Evolutionary conservation across 768 basidiomycete species (phyloP), one percentile per base, ranked within the genome.

Genomic region (Suillus sp.): DNA sequence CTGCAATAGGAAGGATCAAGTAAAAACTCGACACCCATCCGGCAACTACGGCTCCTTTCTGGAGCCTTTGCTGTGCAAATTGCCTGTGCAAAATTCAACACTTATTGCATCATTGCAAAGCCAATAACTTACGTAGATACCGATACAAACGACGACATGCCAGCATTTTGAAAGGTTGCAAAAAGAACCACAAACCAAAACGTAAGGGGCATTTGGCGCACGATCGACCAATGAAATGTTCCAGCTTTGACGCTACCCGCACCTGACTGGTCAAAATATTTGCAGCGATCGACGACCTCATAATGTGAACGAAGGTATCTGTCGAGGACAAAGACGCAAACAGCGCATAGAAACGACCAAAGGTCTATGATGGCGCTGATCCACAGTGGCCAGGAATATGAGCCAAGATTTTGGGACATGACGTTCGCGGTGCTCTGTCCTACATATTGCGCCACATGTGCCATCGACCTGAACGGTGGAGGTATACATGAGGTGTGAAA

Each of bases 21-120:
- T 79, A 80, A 70, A 80, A 77, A 64, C 76, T 78, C 4, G 78
- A 78, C 13, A 79, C 79, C 79, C 79, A 80, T 62, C 79, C 78
- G n/a, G 78, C 78, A 38, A 80, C 73, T 60, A 80, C 75, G 30
- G 79, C 79, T 51, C 78, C 78, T 67, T 79, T 77, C 68, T 77
- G 69, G 35, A 80, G 69, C 7, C 79, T 72, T 64, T 80, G 78
- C 64, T 80, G 78, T 11, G 78, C 77, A 59, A 79, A 78, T 74
- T 79, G 78, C 22, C 79, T 80, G 64, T 34, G 43, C 16, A 56
- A 30, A 27, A 48, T 56, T 47, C 37, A 30, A 50, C 30, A 34
- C 18, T 53, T 22, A 48, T 35, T 22, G 30, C 14, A 18, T 25
- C 30, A 35, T 9, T n/a, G 56, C 59, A 53, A 59, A 27, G 40